A percentile compares a stretch with the other conserved stretches of the same genome.
Conservation (phyloP, 331 rosid species). For the Acacia pycnantha region DNA sequence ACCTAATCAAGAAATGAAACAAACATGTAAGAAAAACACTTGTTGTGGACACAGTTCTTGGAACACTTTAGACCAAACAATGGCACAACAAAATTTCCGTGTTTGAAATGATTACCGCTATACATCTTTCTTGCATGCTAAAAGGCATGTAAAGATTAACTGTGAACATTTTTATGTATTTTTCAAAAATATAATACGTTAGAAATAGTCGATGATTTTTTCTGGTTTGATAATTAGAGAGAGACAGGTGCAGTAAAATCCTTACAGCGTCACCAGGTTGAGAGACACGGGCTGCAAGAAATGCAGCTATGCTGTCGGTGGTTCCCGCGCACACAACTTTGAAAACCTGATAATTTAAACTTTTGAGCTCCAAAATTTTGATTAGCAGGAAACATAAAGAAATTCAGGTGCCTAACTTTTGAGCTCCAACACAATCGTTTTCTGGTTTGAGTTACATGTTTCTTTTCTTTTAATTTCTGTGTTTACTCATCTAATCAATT, state of each 20-base stretch:
- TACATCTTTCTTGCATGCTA: not conserved
- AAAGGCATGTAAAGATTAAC: not conserved
- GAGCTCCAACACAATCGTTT: too few species aligned
- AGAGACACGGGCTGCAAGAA: conserved; percentile 87
- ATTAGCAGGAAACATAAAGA: not conserved
- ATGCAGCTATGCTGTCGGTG: conserved; percentile 95
- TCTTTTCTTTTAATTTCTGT: not conserved
- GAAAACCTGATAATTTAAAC: conserved; percentile 56
- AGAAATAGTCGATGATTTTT: not conserved
- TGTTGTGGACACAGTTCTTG: conserved; percentile 2
- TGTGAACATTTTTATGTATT: not conserved
- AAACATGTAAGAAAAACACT: not conserved
- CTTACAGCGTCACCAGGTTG: conserved; percentile 87
- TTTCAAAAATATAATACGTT: conserved; percentile 9
- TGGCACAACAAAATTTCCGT: conserved; percentile 3
- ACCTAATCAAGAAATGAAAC: conserved; percentile 49
- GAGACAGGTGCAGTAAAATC: conserved; percentile 12
- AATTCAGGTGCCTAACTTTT: not conserved
- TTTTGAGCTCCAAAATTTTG: conserved; percentile 8
- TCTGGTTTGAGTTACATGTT: too few species aligned
- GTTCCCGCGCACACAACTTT: conserved; percentile 82
- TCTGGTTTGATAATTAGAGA: not conserved
- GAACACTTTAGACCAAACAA: not conserved
- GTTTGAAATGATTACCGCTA: not conserved
- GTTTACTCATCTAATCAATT: not conserved